Conservation (phyloP, 2,329 filamentous ascomycete species). For the Aspergillus ustus region DNA sequence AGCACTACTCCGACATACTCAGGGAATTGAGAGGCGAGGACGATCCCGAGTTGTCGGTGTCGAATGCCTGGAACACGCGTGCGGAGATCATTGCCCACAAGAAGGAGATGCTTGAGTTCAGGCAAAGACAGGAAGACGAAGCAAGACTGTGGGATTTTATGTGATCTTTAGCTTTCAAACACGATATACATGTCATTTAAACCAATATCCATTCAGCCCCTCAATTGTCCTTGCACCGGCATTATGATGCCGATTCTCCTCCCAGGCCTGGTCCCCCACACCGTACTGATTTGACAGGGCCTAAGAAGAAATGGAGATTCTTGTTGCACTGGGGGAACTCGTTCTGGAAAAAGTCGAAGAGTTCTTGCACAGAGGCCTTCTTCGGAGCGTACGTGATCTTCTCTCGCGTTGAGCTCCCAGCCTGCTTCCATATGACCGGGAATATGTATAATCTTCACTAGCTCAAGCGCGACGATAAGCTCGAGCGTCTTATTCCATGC, state of each 20-base stretch:
- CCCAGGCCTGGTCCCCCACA: slow-evolving; percentile 35
- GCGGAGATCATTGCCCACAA: too few relatives aligned
- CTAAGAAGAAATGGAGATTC: slow-evolving; percentile 42
- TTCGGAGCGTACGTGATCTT: slow-evolving; percentile 34
- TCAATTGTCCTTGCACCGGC: slow-evolving; percentile 21
- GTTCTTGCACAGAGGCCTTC: slow-evolving; percentile 33
- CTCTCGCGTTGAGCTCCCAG: slow-evolving; percentile 32
- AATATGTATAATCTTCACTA: slow-evolving; percentile 35
- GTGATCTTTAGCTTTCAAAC: not conserved
- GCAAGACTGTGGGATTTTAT: too few relatives aligned
- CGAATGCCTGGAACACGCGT: too few relatives aligned
- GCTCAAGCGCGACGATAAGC: slow-evolving; percentile 33
- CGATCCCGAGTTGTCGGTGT: too few relatives aligned
- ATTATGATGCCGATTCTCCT: slow-evolving; percentile 38
- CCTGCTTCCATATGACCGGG: slow-evolving; percentile 34
- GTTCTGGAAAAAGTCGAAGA: slow-evolving; percentile 35
- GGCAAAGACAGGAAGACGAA: too few relatives aligned
- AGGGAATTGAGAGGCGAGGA: too few relatives aligned
- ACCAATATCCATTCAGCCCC: slow-evolving; percentile 23
- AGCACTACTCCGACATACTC: too few relatives aligned
- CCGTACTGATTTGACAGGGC: slow-evolving; percentile 39
- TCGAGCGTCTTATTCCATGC: slow-evolving; percentile 32
- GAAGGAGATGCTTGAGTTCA: too few relatives aligned
- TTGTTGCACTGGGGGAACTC: slow-evolving; percentile 35
- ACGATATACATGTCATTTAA: slow-evolving; percentile 5